These are phyloP conservation scores for Starmerella stigmatis DNA, from an alignment of 805 yeast species.

Conservation along the genomic window DNA sequence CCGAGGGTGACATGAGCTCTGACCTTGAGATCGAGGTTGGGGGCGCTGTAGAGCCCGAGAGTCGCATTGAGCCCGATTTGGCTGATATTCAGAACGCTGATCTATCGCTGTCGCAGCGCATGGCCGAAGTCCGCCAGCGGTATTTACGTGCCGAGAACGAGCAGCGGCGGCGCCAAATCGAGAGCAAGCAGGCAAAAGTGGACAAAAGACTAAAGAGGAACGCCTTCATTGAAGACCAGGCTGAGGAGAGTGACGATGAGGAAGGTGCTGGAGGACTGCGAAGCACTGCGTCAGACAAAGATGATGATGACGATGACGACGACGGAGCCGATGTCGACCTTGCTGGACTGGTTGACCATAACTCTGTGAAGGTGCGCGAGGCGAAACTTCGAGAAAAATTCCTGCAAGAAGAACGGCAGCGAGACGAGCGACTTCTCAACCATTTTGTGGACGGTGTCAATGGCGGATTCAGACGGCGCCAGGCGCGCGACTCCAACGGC, in stretches of 20 bases:
- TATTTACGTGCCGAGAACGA: slow-evolving; percentile 8
- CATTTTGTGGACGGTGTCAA: slow-evolving; percentile 22
- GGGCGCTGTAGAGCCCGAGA: not conserved
- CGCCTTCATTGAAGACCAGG: slow-evolving; percentile 22
- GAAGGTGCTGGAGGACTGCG: slow-evolving; percentile 15
- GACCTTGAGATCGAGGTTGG: slow-evolving; percentile 1
- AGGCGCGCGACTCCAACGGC: slow-evolving; percentile 8
- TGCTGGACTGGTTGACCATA: slow-evolving; percentile 20
- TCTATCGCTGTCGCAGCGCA: slow-evolving; percentile 15
- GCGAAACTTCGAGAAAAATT: slow-evolving; percentile 11
- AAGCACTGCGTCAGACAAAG: not conserved
- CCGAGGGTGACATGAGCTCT: not conserved
- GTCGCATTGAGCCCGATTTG: slow-evolving; percentile 11
- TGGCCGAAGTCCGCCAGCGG: slow-evolving; percentile 18
- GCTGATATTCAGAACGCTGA: slow-evolving; percentile 3
- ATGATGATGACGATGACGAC: slow-evolving; percentile 14
- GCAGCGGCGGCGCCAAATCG: not conserved
- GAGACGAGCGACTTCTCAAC: slow-evolving; percentile 20
- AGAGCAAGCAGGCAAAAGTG: not conserved
- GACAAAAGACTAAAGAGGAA: not conserved
- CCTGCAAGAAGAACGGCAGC: slow-evolving; percentile 19
- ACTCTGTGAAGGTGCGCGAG: slow-evolving; percentile 5
- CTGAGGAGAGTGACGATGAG: slow-evolving; percentile 25
- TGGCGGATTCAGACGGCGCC: slow-evolving; percentile 21
- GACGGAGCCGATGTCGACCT: slow-evolving; percentile 17